These are phyloP conservation scores for Microdochium trichocladiopsis DNA, from an alignment of 2,329 filamentous ascomycete species.

Conservation along the genomic window DNA sequence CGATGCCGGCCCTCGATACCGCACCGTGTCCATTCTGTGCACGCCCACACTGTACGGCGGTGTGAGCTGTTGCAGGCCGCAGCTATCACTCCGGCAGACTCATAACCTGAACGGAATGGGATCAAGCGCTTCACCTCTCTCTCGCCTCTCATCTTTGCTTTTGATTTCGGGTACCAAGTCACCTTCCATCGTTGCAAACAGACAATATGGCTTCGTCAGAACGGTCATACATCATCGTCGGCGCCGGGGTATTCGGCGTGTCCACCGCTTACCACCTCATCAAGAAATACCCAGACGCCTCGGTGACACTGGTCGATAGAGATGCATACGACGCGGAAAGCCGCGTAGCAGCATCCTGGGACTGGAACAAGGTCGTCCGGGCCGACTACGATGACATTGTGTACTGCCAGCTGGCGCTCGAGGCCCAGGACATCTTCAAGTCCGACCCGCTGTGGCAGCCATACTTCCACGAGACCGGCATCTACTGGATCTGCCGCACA, in stretches of 20 bases:
- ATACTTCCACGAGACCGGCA: constrained; percentile 53
- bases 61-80: too few relatives aligned
- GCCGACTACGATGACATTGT: constrained; percentile 60
- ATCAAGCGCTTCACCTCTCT: too few relatives aligned
- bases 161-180: too few relatives aligned
- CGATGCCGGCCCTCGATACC: background rate
- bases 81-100: too few relatives aligned
- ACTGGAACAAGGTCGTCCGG: constrained; percentile 68
- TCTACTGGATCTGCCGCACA: constrained; percentile 47
- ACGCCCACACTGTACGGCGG: too few relatives aligned
- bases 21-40: background rate
- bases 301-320: constrained; percentile 52
- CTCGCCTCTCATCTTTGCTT: too few relatives aligned
- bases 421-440: constrained; percentile 57
- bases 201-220: background rate
- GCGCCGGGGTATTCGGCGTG: constrained; percentile 58
- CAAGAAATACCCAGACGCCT: constrained; percentile 37
- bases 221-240: constrained; percentile 49
- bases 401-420: constrained; percentile 58
- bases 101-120: too few relatives aligned
- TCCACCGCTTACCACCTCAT: constrained; percentile 60
- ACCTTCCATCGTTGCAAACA: too few relatives aligned
- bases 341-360: constrained; percentile 57
- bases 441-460: constrained; percentile 47
- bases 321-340: constrained; percentile 38